Evolutionary conservation across 164 flowering plant species (phyloP).

Genomic region (Stephania japonica): DNA sequence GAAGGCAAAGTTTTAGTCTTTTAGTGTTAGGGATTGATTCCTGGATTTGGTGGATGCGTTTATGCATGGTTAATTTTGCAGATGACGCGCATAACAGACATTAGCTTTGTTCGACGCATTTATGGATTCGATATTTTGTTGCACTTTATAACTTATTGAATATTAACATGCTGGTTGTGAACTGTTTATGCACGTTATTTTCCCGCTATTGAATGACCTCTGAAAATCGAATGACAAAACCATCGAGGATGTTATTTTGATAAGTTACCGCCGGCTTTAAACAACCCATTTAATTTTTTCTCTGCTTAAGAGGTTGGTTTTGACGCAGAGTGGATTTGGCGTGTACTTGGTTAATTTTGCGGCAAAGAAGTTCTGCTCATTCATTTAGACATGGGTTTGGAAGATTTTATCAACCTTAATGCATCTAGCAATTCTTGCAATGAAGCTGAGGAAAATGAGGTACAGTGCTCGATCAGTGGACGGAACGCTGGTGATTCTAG

Average conservation of each 20-base stretch:
- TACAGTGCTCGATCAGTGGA: constrained; percentile 15
- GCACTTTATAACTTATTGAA: no score
- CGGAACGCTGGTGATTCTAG: constrained; percentile 20
- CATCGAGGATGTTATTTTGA: no score
- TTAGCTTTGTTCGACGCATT: no score
- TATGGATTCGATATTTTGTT: no score
- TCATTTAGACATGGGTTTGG: constrained; percentile 37
- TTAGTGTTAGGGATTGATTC: neutral
- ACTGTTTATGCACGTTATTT: no score
- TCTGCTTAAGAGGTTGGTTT: neutral
- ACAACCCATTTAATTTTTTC: no score
- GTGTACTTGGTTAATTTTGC: constrained; percentile 3
- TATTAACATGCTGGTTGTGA: no score
- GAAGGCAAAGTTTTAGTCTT: neutral
- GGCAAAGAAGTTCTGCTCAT: constrained; percentile 1
- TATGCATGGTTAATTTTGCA: no score
- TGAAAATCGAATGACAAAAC: no score
- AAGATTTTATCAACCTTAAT: constrained; percentile 34
- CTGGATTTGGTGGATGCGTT: neutral
- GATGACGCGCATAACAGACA: no score
- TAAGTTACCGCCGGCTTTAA: no score
- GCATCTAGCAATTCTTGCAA: constrained; percentile 22
- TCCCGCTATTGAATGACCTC: no score
- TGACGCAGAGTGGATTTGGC: constrained; percentile 4
- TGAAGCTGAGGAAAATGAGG: constrained; percentile 24